These are phyloP conservation scores for Cryphonectria naterciae DNA, from an alignment of 2,329 filamentous ascomycete species.

Conservation along the genomic window DNA sequence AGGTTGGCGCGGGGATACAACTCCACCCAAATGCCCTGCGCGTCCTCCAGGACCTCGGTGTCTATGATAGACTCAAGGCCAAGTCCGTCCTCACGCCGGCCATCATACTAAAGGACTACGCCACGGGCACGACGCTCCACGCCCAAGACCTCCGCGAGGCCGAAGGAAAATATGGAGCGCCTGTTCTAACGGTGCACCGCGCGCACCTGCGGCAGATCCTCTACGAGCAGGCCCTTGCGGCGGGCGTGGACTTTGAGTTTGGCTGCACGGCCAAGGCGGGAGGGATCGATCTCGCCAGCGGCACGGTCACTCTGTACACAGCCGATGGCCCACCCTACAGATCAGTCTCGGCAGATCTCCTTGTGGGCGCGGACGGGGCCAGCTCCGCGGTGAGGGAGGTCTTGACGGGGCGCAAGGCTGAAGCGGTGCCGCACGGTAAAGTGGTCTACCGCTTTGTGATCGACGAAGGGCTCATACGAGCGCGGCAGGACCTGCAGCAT, in stretches of 20 bases:
- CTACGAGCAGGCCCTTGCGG: constrained; percentile 31
- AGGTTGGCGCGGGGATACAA: constrained; percentile 32
- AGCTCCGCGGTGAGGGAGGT: constrained; percentile 32
- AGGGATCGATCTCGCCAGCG: constrained; percentile 25
- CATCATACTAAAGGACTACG: constrained; percentile 32
- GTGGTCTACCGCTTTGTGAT: constrained; percentile 32
- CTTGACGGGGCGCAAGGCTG: constrained; percentile 28
- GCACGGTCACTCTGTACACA: constrained; percentile 14
- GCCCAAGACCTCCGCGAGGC: constrained; percentile 28
- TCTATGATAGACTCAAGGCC: constrained; percentile 30
- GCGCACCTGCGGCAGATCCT: constrained; percentile 31
- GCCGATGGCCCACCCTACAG: constrained; percentile 29
- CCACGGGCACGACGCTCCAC: constrained; percentile 31
- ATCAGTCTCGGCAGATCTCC: constrained; percentile 30
- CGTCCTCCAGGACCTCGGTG: constrained; percentile 31
- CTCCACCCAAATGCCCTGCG: constrained; percentile 33
- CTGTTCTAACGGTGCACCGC: constrained; percentile 32
- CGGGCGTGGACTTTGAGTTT: constrained; percentile 29
- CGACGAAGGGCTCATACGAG: constrained; percentile 29
- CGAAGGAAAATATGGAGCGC: constrained; percentile 28
- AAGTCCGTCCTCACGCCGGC: constrained; percentile 27
- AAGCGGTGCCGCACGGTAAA: constrained; percentile 31
- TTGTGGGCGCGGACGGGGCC: constrained; percentile 35
- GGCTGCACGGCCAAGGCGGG: constrained; percentile 27
- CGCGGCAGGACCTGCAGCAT: constrained; percentile 27